A percentile compares a stretch with the other conserved stretches of the same genome.
phyloP scores from a whole-genome alignment of 176 grass and related monocot genomes.

The Alloteropsis semialata region DNA sequence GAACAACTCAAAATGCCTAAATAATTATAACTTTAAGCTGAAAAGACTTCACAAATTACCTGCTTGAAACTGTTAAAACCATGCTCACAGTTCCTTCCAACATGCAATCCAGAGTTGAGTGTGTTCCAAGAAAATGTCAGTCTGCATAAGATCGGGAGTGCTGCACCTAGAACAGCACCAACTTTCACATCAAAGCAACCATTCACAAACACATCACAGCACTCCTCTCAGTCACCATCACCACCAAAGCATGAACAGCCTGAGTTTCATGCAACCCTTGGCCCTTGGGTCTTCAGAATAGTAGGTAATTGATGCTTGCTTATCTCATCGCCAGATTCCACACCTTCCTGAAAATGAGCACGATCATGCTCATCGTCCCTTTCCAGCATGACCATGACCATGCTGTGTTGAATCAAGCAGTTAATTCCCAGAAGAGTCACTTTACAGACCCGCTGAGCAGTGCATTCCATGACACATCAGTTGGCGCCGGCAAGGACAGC shows the following conservation, averaged over 20 bases:
- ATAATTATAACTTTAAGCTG: slow-evolving; percentile 37
- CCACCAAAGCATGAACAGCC: slow-evolving; percentile 42
- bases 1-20: slow-evolving; percentile 42
- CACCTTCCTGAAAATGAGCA: slow-evolving; percentile 24
- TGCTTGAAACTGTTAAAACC: slow-evolving; percentile 42
- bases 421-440: background rate
- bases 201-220: slow-evolving; percentile 27
- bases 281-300: slow-evolving; percentile 41
- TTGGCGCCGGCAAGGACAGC: slow-evolving; percentile 5
- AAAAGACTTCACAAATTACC: slow-evolving; percentile 20
- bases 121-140: slow-evolving; percentile 52
- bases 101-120: slow-evolving; percentile 47
- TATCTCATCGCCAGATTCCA: slow-evolving; percentile 23
- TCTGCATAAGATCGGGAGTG: slow-evolving; percentile 24
- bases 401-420: background rate
- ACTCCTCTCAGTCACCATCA: slow-evolving; percentile 18
- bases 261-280: slow-evolving; percentile 6
- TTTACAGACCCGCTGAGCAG: slow-evolving; percentile 19
- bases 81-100: slow-evolving; percentile 32
- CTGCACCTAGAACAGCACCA: slow-evolving; percentile 30
- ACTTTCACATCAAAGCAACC: slow-evolving; percentile 45
- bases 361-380: background rate
- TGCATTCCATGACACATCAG: slow-evolving; percentile 38
- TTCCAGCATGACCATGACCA: background rate
- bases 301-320: slow-evolving; percentile 32